Evolutionary conservation across 2,329 filamentous ascomycete species (phyloP).

Genomic region (Colletotrichum gloeosporioides): DNA sequence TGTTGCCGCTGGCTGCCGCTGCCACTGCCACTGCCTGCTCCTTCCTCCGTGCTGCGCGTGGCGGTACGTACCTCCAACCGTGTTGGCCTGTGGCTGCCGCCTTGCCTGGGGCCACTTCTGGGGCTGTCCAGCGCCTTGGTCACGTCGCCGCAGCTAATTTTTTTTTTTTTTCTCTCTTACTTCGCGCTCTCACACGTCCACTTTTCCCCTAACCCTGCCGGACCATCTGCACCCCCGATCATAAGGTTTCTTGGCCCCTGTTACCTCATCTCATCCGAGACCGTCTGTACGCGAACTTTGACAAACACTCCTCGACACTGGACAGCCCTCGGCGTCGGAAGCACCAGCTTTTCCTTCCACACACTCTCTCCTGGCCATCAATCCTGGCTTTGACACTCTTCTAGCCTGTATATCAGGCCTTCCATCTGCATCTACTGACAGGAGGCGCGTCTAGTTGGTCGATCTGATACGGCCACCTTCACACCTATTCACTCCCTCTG

Average conservation of each 20-base stretch:
- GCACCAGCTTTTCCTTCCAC: conserved; percentile 9
- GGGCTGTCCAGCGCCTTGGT: conserved; percentile 17
- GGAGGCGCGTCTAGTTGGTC: conserved; percentile 10
- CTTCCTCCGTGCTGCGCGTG: background rate
- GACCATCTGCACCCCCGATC: conserved; percentile 21
- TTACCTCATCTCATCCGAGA: conserved; percentile 22
- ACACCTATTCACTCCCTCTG: background rate
- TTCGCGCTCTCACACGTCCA: background rate
- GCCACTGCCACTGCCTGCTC: background rate
- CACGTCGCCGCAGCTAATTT: conserved; percentile 9
- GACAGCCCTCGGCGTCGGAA: conserved; percentile 8
- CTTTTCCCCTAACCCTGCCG: conserved; percentile 18
- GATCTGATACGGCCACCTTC: background rate
- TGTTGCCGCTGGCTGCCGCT: background rate
- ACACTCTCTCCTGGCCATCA: background rate
- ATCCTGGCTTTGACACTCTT: background rate
- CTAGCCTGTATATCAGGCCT: background rate
- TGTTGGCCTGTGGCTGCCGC: background rate
- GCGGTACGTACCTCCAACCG: conserved; percentile 11
- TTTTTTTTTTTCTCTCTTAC: background rate
- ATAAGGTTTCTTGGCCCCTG: conserved; percentile 23
- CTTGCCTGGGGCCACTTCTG: background rate
- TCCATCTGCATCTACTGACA: conserved; percentile 10
- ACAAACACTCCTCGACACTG: conserved; percentile 18
- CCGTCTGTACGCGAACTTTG: conserved; percentile 19